Evolutionary conservation across 2,329 filamentous ascomycete genomes (phyloP).

Genomic region (Colletotrichum agaves): DNA sequence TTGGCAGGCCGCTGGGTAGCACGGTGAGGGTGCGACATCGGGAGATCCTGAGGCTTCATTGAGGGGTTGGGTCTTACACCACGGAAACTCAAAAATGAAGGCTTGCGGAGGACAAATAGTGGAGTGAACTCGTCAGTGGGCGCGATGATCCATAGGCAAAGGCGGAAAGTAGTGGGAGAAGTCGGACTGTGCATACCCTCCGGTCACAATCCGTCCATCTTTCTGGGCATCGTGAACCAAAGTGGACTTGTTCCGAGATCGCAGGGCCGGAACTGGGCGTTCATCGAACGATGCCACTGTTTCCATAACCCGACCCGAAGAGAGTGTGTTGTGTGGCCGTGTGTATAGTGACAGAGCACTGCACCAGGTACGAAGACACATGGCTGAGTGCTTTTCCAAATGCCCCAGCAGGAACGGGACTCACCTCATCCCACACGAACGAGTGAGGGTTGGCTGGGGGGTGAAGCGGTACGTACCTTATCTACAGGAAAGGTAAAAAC

Average conservation of each 20-base stretch:
- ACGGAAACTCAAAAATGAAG: slow-evolving; percentile 7
- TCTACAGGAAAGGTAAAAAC: neutral
- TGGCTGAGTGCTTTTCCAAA: no score
- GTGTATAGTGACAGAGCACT: neutral
- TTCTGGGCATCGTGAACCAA: neutral
- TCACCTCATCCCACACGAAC: no score
- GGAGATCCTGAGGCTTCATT: slow-evolving; percentile 10
- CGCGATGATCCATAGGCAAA: slow-evolving; percentile 8
- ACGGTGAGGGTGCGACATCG: slow-evolving; percentile 27
- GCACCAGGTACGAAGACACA: neutral
- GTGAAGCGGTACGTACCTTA: neutral
- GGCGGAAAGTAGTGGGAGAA: slow-evolving; percentile 13
- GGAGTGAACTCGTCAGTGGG: slow-evolving; percentile 14
- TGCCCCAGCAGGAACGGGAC: no score
- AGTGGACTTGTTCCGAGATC: slow-evolving; percentile 30
- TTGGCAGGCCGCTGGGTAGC: neutral
- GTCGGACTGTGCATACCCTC: slow-evolving; percentile 19
- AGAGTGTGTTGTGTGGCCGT: neutral
- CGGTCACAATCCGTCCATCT: neutral
- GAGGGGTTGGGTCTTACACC: slow-evolving; percentile 28
- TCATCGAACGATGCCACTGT: slow-evolving; percentile 31
- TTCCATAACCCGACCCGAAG: slow-evolving; percentile 16
- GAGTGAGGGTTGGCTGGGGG: neutral
- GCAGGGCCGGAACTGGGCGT: slow-evolving; percentile 6
- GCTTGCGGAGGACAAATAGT: neutral